Evolutionary conservation across 768 basidiomycete species (phyloP).

Genomic region (Xerocomellus intermedius): DNA sequence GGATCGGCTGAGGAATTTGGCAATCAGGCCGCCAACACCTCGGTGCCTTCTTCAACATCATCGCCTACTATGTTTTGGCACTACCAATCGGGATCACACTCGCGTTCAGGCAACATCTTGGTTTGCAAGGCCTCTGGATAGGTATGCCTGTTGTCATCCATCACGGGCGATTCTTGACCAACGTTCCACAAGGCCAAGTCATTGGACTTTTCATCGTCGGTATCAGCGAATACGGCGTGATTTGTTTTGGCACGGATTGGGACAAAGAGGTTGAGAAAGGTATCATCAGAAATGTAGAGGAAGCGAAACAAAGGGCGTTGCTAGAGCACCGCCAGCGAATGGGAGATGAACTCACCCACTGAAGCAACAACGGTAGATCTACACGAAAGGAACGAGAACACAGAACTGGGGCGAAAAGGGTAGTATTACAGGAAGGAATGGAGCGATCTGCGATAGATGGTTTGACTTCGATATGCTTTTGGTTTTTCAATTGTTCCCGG

Average conservation of each 20-base stretch:
- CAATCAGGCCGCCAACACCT: slow-evolving; percentile 56
- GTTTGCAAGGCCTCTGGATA: slow-evolving; percentile 53
- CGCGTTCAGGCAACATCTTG: slow-evolving; percentile 44
- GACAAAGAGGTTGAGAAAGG: slow-evolving; percentile 44
- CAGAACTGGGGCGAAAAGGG: not conserved
- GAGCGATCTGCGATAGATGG: not conserved
- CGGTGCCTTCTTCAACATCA: slow-evolving; percentile 69
- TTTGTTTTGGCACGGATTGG: slow-evolving; percentile 54
- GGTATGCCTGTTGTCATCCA: slow-evolving; percentile 26
- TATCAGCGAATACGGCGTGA: slow-evolving; percentile 60
- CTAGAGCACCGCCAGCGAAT: slow-evolving; percentile 19
- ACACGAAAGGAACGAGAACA: not conserved
- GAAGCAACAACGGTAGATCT: not conserved
- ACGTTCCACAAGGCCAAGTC: slow-evolving; percentile 54
- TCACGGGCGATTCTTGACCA: slow-evolving; percentile 8
- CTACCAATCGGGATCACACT: slow-evolving; percentile 52
- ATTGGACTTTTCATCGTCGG: slow-evolving; percentile 73
- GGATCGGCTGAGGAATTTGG: slow-evolving; percentile 2
- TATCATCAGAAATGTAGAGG: slow-evolving; percentile 35
- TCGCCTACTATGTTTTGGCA: slow-evolving; percentile 60
- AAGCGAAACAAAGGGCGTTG: slow-evolving; percentile 30
- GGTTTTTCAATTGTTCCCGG: not conserved
- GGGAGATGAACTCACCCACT: slow-evolving; percentile 17
- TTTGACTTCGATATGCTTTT: not conserved
- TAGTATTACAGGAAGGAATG: not conserved